Evolutionary conservation across 352 stramenopile genomes (phyloP).

Genomic region (Phytophthora constricta): DNA sequence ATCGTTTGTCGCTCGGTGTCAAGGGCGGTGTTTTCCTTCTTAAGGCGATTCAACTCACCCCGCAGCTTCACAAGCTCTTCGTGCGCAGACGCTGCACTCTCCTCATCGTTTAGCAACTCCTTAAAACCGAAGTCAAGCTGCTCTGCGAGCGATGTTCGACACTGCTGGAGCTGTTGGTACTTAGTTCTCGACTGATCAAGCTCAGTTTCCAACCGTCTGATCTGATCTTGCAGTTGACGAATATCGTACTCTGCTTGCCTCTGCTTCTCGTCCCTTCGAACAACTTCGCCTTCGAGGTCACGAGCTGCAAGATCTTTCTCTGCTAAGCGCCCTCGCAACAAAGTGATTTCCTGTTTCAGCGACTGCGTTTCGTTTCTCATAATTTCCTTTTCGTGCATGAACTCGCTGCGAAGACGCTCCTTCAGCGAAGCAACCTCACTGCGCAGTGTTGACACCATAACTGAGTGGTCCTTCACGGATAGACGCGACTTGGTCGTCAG

Average conservation of each 20-base stretch:
- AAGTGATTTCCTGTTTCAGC: slow-evolving; percentile 50
- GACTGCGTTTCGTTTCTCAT: slow-evolving; percentile 46
- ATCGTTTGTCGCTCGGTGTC: slow-evolving; percentile 39
- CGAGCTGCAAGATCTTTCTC: slow-evolving; percentile 58
- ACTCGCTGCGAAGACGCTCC: slow-evolving; percentile 63
- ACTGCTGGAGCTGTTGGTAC: slow-evolving; percentile 68
- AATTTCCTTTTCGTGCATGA: slow-evolving; percentile 65
- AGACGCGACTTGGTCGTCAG: slow-evolving; percentile 47
- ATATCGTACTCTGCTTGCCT: slow-evolving; percentile 48
- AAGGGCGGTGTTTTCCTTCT: slow-evolving; percentile 40
- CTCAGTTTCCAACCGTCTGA: slow-evolving; percentile 47
- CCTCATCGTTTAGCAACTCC: slow-evolving; percentile 69
- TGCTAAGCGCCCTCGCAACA: slow-evolving; percentile 40
- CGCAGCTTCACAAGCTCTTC: slow-evolving; percentile 57
- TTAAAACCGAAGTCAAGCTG: slow-evolving; percentile 78
- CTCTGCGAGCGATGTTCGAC: slow-evolving; percentile 52
- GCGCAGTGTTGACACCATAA: slow-evolving; percentile 69
- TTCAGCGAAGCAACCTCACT: slow-evolving; percentile 68
- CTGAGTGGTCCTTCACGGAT: slow-evolving; percentile 52
- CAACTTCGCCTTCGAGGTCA: slow-evolving; percentile 54
- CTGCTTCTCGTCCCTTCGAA: slow-evolving; percentile 47
- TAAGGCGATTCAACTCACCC: slow-evolving; percentile 45
- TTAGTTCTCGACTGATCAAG: slow-evolving; percentile 44
- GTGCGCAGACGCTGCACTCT: slow-evolving; percentile 49
- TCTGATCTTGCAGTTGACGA: slow-evolving; percentile 48